A percentile compares a stretch with the other conserved stretches of the same genome.
Conservation (phyloP, 2,329 filamentous ascomycete species). For the Emericellopsis cladophorae region DNA sequence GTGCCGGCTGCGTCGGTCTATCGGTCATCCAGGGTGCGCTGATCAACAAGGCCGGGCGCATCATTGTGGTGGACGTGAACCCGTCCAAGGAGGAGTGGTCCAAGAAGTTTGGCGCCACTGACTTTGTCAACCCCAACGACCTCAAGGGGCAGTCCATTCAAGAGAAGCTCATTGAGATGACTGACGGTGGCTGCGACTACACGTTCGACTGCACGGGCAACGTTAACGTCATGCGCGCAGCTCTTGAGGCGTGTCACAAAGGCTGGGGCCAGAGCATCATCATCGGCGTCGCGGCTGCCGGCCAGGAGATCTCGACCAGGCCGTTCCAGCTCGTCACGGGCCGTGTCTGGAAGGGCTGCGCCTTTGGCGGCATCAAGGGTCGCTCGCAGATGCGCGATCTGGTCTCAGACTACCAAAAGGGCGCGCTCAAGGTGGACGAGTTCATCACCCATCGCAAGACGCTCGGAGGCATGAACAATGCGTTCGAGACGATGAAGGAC, state of each 20-base stretch:
- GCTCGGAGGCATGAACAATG: constrained; percentile 72
- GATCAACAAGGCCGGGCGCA: constrained; percentile 65
- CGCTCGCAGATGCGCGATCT: constrained; percentile 81
- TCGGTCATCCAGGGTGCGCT: constrained; percentile 92
- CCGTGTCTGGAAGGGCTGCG: constrained; percentile 94
- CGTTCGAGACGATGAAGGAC: constrained; percentile 87
- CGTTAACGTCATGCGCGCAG: constrained; percentile 87
- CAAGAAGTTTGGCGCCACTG: constrained; percentile 86
- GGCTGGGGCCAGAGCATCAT: constrained; percentile 97
- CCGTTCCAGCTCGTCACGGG: constrained; percentile 98
- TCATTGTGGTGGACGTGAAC: constrained; percentile 70
- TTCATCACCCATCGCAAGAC: constrained; percentile 95
- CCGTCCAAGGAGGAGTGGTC: constrained; percentile 83
- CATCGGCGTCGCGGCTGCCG: constrained; percentile 92
- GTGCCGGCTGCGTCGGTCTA: constrained; percentile 89
- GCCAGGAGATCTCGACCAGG: constrained; percentile 87
- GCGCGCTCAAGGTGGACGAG: constrained; percentile 93
- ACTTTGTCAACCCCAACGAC: constrained; percentile 91
- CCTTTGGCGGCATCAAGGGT: constrained; percentile 96
- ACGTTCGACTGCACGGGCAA: constrained; percentile 99
- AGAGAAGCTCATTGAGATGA: constrained; percentile 92
- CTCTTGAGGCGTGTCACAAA: constrained; percentile 97
- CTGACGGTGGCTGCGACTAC: constrained; percentile 95
- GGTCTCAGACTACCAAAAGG: constrained; percentile 78
- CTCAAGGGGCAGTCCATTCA: constrained; percentile 70